Evolutionary conservation across 225 moss, liverwort and hornwort species (phyloP), one percentile per base, ranked within the genome.

Genomic region (Asterella californica): DNA sequence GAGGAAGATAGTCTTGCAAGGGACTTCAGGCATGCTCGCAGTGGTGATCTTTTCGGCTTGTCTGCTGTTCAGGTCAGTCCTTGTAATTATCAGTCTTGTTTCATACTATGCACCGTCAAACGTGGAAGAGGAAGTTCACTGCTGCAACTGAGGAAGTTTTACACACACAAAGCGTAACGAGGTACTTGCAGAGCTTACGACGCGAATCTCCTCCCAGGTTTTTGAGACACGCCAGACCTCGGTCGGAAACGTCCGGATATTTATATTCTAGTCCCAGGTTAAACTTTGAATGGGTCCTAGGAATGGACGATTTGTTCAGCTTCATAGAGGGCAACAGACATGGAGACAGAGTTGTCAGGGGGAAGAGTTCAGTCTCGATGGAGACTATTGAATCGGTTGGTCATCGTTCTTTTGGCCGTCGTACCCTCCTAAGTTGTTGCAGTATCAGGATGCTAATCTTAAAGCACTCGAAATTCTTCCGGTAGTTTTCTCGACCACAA

Each of bases 321-420:
- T 85, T 62, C 62, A 79, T 79, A 87, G 65, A 86, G 61, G 79
- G 60, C 81, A 85, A 61, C 62, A 85, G 82, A 81, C 33, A 77
- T 25, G 36, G 79, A 83, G 69, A 22, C 83, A 57, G 85, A 90
- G 76, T 22, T 42, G 70, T 18, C 79, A 87, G 83, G 80, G 84
- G 78, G 79, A 82, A 84, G 85, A 73, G 81, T 90, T 81, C 91
- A 79, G 15, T 92, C 90, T 84, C 91, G 88, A 29, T 53, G 46
- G 86, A 91, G 90, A 86, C 83, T 29, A 59, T 93, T 67, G 91
- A 93, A 79, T 83, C 86, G 86, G 92, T 92, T 73, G 81, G 89
- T 82, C 66, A 65, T 65, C 70, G 6, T 30, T 18, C 52, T 52
- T 52, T 52, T 52, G 5, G 17, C 10, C 52, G 5, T 52, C 10